Percentiles rank a stretch among this genome's conserved stretches.
phyloP scores from a whole-genome alignment of 2,329 filamentous ascomycete genomes.

The Claviceps fusiformis region DNA sequence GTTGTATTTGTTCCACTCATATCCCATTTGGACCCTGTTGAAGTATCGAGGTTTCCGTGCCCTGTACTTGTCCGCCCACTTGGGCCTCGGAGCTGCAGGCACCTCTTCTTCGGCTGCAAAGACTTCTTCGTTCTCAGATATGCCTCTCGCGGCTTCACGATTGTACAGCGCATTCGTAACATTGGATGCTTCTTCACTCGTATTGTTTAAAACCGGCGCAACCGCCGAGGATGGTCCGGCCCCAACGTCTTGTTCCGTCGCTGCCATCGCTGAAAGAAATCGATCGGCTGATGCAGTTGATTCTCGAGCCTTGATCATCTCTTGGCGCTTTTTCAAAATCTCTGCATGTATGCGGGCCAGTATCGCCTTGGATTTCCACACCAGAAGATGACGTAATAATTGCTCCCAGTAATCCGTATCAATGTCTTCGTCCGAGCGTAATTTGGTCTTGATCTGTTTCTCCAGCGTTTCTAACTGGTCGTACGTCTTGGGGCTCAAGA shows the following conservation, averaged over 20 bases:
- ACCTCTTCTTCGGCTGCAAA: slow-evolving; percentile 84
- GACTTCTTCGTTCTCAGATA: slow-evolving; percentile 90
- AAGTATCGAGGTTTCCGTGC: slow-evolving; percentile 93
- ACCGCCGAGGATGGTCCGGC: background rate
- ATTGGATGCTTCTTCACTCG: slow-evolving; percentile 70
- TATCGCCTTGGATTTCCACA: slow-evolving; percentile 87
- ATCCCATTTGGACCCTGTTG: slow-evolving; percentile 96
- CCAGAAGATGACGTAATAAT: slow-evolving; percentile 65
- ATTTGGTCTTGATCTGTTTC: slow-evolving; percentile 71
- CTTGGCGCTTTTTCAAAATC: slow-evolving; percentile 30
- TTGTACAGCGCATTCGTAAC: slow-evolving; percentile 84
- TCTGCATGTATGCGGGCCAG: slow-evolving; percentile 64
- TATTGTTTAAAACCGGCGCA: background rate
- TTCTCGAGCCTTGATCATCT: slow-evolving; percentile 1
- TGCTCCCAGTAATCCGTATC: slow-evolving; percentile 98
- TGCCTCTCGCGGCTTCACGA: slow-evolving; percentile 78
- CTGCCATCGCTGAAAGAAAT: background rate
- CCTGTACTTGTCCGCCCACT: slow-evolving; percentile 74
- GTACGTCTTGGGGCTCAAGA: slow-evolving; percentile 72
- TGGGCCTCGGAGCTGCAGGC: slow-evolving; percentile 42
- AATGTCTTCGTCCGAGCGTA: slow-evolving; percentile 79
- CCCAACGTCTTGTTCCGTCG: background rate
- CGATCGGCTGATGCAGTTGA: slow-evolving; percentile 3
- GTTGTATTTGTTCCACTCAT: slow-evolving; percentile 99
- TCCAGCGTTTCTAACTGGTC: slow-evolving; percentile 81